Conservation (phyloP, 345 rosid genomes). For the Barbarea vulgaris region DNA sequence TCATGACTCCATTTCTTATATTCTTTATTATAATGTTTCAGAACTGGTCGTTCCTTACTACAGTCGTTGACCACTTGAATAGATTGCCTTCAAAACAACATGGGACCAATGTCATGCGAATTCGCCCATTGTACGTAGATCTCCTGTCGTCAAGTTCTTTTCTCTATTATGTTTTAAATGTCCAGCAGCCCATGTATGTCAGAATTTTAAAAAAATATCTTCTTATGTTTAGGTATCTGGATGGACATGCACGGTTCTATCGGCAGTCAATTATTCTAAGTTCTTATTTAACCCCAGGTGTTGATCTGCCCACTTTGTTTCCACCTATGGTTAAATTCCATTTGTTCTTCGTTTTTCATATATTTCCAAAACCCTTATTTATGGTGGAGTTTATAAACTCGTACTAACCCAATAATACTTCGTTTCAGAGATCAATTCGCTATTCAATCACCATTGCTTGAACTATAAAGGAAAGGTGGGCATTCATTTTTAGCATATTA, state of each 20-base stretch:
- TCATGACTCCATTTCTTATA: slow-evolving; percentile 8
- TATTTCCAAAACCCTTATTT: slow-evolving; percentile 3
- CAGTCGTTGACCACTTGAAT: slow-evolving; percentile 70
- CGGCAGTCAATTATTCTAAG: slow-evolving; percentile 81
- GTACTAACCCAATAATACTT: slow-evolving; percentile 20
- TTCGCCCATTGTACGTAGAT: slow-evolving; percentile 66
- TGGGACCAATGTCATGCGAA: slow-evolving; percentile 88
- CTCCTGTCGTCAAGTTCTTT: background rate
- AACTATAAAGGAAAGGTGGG: slow-evolving; percentile 88
- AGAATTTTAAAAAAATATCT: background rate
- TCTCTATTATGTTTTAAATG: slow-evolving; percentile 13
- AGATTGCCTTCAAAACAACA: slow-evolving; percentile 73
- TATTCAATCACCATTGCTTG: slow-evolving; percentile 65
- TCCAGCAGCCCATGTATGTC: background rate
- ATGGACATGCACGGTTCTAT: slow-evolving; percentile 72
- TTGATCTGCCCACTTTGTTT: slow-evolving; percentile 11
- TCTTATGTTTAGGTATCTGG: slow-evolving; percentile 70
- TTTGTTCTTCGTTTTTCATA: background rate
- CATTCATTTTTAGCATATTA: slow-evolving; percentile 1
- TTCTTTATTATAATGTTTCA: slow-evolving; percentile 41
- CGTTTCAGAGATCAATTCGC: slow-evolving; percentile 74
- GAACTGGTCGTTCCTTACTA: slow-evolving; percentile 77
- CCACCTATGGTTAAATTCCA: background rate
- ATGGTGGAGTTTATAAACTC: slow-evolving; percentile 19
- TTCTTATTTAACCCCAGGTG: slow-evolving; percentile 83